A percentile compares a stretch with the other conserved stretches of the same genome.
Evolutionary conservation across 2,329 filamentous ascomycete genomes (phyloP).

Genomic region (Phaeosphaeriaceae sp.): DNA sequence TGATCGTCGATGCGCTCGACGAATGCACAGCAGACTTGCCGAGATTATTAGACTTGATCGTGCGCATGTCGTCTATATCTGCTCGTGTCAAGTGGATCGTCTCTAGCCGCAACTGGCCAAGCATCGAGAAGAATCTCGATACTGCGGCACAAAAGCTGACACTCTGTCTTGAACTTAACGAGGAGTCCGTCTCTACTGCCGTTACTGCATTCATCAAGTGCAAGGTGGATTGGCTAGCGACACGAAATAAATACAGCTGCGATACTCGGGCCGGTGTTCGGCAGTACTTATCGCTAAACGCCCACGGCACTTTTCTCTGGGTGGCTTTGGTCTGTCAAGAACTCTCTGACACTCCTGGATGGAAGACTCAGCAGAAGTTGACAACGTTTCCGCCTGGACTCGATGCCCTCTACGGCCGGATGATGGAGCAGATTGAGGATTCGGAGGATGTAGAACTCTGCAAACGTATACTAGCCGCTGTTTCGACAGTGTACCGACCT

Average conservation of each 20-base stretch:
- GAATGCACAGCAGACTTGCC: constrained; percentile 9
- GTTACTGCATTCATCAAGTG: constrained; percentile 48
- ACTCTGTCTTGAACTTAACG: constrained; percentile 34
- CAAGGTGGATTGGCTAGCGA: constrained; percentile 40
- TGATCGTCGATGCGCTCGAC: constrained; percentile 17
- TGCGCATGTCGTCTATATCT: constrained; percentile 9
- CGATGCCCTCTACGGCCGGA: constrained; percentile 47
- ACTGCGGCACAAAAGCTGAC: background rate
- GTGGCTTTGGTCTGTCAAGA: constrained; percentile 7
- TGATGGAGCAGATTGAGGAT: constrained; percentile 44
- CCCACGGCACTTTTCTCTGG: no score
- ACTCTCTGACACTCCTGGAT: constrained; percentile 30
- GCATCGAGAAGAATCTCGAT: constrained; percentile 39
- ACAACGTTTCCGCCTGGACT: constrained; percentile 41
- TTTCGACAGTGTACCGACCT: constrained; percentile 22
- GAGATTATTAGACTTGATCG: background rate
- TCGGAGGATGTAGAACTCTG: constrained; percentile 29
- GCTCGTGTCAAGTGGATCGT: constrained; percentile 20
- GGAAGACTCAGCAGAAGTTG: constrained; percentile 17
- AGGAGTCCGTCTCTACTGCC: constrained; percentile 38
- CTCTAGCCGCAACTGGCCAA: constrained; percentile 18
- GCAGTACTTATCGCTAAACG: no score
- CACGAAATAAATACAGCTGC: constrained; percentile 46
- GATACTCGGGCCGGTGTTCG: background rate
- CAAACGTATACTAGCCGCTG: constrained; percentile 41